Percentiles rank a stretch among this genome's conserved stretches.
Evolutionary conservation across 2,329 filamentous ascomycete genomes (phyloP).

Genomic region (Rugonectria rugulosa): DNA sequence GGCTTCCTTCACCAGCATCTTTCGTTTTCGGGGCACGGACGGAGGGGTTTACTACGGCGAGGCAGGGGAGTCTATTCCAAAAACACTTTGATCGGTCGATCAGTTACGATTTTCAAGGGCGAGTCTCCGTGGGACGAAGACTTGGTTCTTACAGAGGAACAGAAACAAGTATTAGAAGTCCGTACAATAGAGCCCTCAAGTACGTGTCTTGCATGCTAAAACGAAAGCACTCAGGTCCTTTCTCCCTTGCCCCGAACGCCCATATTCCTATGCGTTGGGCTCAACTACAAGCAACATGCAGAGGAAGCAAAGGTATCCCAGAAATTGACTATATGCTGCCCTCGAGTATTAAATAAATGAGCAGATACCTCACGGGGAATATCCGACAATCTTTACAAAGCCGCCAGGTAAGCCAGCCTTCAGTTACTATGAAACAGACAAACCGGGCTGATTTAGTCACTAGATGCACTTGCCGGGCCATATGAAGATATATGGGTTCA

Average conservation of each 20-base stretch:
- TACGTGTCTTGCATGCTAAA: not conserved
- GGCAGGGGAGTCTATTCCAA: not conserved
- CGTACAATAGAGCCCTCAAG: not conserved
- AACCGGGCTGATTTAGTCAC: not conserved
- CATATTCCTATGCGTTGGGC: not conserved
- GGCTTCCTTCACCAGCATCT: slow-evolving; percentile 1
- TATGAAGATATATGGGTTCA: slow-evolving; percentile 4
- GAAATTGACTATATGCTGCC: not conserved
- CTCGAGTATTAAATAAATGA: not conserved
- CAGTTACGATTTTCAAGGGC: not conserved
- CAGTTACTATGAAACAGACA: not conserved
- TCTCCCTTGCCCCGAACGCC: not conserved
- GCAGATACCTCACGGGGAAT: not conserved
- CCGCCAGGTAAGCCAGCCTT: not conserved
- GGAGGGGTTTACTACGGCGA: not conserved
- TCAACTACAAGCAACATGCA: slow-evolving; percentile 3
- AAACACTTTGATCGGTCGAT: not conserved
- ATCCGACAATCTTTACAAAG: slow-evolving; percentile 1
- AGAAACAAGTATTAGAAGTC: not conserved
- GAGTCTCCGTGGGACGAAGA: not conserved
- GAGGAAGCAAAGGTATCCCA: not conserved
- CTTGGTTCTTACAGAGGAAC: not conserved
- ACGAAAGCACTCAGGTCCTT: not conserved
- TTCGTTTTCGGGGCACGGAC: not conserved
- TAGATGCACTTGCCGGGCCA: not conserved